Evolutionary conservation across 176 grass and related monocot species (phyloP), one percentile per base, ranked within the genome.

Genomic region (Cenchrus americanus): DNA sequence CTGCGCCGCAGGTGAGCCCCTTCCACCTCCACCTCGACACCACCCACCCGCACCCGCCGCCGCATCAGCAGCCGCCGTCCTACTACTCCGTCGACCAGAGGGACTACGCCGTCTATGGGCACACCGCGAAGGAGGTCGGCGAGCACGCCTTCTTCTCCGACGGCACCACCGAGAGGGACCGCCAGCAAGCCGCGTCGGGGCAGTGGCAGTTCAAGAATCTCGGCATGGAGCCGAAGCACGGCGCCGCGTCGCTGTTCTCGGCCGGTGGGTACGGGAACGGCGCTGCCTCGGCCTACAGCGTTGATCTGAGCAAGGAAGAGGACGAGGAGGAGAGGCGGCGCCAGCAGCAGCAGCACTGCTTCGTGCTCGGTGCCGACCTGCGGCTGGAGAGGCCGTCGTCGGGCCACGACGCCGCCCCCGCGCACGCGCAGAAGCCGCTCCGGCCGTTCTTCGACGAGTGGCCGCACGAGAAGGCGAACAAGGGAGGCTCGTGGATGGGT

Each of bases 191-290:
- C 34, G 41, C 40, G 3, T 26, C 72, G 19, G 74, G 80, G 4
- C 93, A 91, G 61, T 97, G 90, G 95, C 92, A 92, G 88, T 97
- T 97, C 78, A 92, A 91, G 86, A 73, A 86, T 69, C 86, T 97
- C 8, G 90, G 92, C 40, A 82, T 88, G 78, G 79, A 84, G 74
- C 71, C 62, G 1, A 87, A 67, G 41, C 77, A 47, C 5, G 64
- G 44, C 80, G 34, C 73, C 66, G 71, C 80, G 18, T 10, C 80
- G 10, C 80, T 89, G 17, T 85, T 88, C 70, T 82, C 80, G 0
- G 69, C 66, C 79, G 71, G 67, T 43, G 80, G 82, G 1, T 92
- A 94, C 71, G 77, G 82, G 19, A 75, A 76, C 74, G 61, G 42
- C 75, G 40, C 17, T 12, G 66, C 63, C 26, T 49, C 86, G 10